Evolutionary conservation across 2,329 filamentous ascomycete genomes (phyloP).

Genomic region (Chaetomium sp.): DNA sequence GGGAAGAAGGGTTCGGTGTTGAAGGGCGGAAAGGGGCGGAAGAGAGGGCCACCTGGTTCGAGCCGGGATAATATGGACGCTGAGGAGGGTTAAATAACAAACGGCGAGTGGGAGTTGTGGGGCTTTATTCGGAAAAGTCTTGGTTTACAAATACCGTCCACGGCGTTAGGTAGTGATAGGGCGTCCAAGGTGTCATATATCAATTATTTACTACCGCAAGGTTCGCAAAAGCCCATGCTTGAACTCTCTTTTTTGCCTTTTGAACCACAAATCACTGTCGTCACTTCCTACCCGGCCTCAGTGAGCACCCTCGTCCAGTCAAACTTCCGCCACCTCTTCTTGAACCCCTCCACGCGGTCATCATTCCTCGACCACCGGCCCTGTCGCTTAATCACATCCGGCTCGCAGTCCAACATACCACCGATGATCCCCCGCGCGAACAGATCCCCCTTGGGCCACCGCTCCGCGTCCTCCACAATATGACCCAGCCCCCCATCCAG

Average conservation of each 20-base stretch:
- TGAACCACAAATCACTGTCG: neutral
- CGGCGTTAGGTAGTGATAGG: conserved; percentile 11
- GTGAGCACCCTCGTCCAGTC: conserved; percentile 74
- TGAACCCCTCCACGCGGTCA: conserved; percentile 73
- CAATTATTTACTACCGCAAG: neutral
- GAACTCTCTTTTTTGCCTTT: no score
- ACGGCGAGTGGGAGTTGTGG: neutral
- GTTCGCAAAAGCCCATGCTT: neutral
- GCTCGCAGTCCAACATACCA: conserved; percentile 83
- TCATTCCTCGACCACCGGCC: conserved; percentile 78
- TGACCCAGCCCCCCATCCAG: conserved; percentile 92
- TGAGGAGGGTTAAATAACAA: conserved; percentile 62
- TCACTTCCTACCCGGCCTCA: conserved; percentile 37
- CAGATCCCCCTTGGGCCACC: conserved; percentile 88
- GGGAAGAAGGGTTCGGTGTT: conserved; percentile 56
- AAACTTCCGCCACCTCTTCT: conserved; percentile 85
- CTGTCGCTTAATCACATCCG: conserved; percentile 85
- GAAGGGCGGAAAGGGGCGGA: conserved; percentile 42
- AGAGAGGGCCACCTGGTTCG: conserved; percentile 46
- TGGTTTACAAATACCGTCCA: neutral
- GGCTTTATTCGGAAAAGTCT: neutral
- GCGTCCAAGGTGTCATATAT: neutral
- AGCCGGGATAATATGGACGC: conserved; percentile 68
- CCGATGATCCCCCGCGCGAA: conserved; percentile 92
- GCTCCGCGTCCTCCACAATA: conserved; percentile 79